Base-by-base conservation (phyloP, 2,329 filamentous ascomycete genomes). In the Cadophora malorum region DNA sequence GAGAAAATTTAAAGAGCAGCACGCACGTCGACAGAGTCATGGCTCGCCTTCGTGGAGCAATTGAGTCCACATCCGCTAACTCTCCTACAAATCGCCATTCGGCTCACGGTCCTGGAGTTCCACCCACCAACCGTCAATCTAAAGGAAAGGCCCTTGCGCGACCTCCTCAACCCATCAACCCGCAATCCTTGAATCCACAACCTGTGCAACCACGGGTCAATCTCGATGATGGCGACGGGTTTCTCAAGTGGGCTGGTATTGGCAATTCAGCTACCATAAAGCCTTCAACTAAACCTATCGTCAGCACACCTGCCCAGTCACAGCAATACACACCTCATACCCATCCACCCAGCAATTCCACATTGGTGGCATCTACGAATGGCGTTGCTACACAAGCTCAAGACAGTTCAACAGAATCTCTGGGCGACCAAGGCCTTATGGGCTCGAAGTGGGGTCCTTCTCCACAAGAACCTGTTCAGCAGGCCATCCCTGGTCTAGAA, bases 361-460 rank as follows among this genome's bases (percentile, higher is more conserved):
- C n/a, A 41, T 16, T 35, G 33, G 41, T 10, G 10, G 12, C 16
- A 16, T 62, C 41, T n/a, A 35, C 28, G 10, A 41, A 41, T 47
- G 38, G 21, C 5, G 25, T 33, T 25, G 10, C 23, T 21, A 21
- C 1, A 10, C 25, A 41, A 21, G 59, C 19, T 47, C 23, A 33
- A 8, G 59, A 33, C 6, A 33, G 16, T 23, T 16, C 19, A 47
- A 5, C 59, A 21, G 4, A 21, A 28, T 6, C 45, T 50, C 16
- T 49, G 21, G 28, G 45, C 14, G 49, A 23, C 38, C 41, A 50
- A 47, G 59, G 59, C 21, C 59, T 62, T 9, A 28, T 38, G 41
- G 59, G 59, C 19, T 62, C 59, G 25, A 62, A 49, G 28, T 62
- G 59, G 59, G 59, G 45, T 59, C 56, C 35, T 25, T 41, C 56